phyloP scores from a whole-genome alignment of 2,329 filamentous ascomycete genomes.

The Talaromyces sp. region DNA sequence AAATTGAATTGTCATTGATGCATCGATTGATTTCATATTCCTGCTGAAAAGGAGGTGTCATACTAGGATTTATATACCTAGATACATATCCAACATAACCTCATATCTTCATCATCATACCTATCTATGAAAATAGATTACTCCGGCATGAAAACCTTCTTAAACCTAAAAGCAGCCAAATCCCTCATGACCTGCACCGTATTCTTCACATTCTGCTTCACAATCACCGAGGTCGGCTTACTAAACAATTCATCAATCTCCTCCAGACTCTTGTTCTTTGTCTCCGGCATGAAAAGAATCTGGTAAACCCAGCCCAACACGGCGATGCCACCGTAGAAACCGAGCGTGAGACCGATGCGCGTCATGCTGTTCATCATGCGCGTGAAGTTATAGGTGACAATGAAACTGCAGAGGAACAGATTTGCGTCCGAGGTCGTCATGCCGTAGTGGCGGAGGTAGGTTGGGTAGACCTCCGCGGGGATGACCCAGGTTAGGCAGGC shows the following conservation, averaged over 20 bases:
- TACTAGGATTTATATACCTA: neutral
- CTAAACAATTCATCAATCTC: constrained; percentile 68
- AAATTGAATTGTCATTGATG: neutral
- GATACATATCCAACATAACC: neutral
- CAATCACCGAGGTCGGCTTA: constrained; percentile 60
- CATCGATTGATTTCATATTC: neutral
- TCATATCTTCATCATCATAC: neutral
- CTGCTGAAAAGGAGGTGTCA: neutral
- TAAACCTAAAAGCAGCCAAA: constrained; percentile 42
- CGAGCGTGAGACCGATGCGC: constrained; percentile 61
- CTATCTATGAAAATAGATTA: neutral
- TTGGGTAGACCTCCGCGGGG: constrained; percentile 68
- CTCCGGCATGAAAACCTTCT: constrained; percentile 46
- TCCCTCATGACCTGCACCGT: constrained; percentile 46
- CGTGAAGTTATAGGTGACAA: constrained; percentile 73
- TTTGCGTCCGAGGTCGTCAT: constrained; percentile 68
- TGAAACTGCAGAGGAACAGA: constrained; percentile 67
- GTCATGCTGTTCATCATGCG: constrained; percentile 67
- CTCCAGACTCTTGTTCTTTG: constrained; percentile 66
- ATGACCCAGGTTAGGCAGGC: constrained; percentile 64
- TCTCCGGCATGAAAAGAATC: constrained; percentile 72
- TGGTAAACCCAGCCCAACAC: constrained; percentile 69
- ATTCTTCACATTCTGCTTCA: constrained; percentile 55
- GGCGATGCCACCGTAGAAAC: constrained; percentile 72
- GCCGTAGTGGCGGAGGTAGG: constrained; percentile 68